Conservation (phyloP, 306 rosid species). For the Adenanthera pavonina region DNA sequence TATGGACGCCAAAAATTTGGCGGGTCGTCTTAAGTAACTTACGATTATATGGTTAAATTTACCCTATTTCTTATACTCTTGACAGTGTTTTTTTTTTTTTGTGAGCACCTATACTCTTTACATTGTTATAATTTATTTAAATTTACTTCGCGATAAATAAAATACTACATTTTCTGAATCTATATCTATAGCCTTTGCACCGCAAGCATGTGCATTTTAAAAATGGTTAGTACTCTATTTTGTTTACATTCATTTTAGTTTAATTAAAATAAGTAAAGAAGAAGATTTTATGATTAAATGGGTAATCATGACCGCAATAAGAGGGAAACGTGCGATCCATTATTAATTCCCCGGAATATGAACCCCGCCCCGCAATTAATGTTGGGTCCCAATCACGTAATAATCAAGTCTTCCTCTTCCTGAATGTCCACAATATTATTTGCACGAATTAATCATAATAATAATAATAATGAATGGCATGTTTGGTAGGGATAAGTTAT, state of each 20-base stretch:
- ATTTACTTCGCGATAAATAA: background rate
- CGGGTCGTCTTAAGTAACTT: too few species aligned
- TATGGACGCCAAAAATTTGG: too few species aligned
- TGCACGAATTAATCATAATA: background rate
- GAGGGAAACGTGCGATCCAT: slow-evolving; percentile 33
- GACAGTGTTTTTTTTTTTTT: too few species aligned
- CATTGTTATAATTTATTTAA: background rate
- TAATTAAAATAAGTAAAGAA: background rate
- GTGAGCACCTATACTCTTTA: too few species aligned
- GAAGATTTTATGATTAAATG: background rate
- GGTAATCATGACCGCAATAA: background rate
- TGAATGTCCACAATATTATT: background rate
- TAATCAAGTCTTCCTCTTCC: background rate
- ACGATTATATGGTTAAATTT: too few species aligned
- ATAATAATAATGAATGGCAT: too few species aligned
- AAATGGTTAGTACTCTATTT: too few species aligned
- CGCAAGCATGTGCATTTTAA: background rate
- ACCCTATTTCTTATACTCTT: background rate
- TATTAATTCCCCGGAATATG: background rate
- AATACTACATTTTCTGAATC: background rate
- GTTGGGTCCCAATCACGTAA: background rate
- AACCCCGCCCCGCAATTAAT: slow-evolving; percentile 18
- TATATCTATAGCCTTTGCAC: background rate
- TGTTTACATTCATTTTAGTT: too few species aligned
- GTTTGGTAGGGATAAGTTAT: too few species aligned